phyloP scores from a whole-genome alignment of 2,329 filamentous ascomycete genomes.

The Cercospora sp. region DNA sequence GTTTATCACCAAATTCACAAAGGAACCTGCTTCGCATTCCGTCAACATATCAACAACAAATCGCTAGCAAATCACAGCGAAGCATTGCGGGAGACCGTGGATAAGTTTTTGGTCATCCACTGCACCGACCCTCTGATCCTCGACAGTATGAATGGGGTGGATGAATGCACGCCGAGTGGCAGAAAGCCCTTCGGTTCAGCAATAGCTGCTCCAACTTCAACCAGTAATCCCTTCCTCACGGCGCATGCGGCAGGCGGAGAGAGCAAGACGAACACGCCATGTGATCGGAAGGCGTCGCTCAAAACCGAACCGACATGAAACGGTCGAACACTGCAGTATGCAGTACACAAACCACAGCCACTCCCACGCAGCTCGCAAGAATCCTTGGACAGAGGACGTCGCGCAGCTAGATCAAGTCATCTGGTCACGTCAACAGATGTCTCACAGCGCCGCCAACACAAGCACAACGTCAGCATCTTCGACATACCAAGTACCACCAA shows the following conservation, averaged over 20 bases:
- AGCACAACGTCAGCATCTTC: not conserved
- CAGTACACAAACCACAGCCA: not conserved
- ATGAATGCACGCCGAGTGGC: constrained; percentile 36
- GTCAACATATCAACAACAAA: constrained; percentile 42
- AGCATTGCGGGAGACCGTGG: constrained; percentile 50
- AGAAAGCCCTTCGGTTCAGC: constrained; percentile 34
- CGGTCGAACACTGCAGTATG: not conserved
- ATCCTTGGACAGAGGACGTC: constrained; percentile 11
- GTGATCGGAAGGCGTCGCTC: constrained; percentile 1
- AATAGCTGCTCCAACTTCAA: constrained; percentile 1
- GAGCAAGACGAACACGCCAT: constrained; percentile 25
- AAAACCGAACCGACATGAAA: not conserved
- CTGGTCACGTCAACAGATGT: constrained; percentile 24
- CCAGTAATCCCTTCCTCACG: constrained; percentile 23
- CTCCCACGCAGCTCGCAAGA: not conserved
- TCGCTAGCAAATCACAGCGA: constrained; percentile 45
- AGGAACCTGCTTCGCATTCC: constrained; percentile 50
- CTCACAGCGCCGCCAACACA: not conserved
- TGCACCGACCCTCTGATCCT: constrained; percentile 46
- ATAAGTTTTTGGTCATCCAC: constrained; percentile 49
- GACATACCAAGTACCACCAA: not conserved
- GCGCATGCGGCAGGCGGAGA: constrained; percentile 4
- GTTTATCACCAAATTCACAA: constrained; percentile 56
- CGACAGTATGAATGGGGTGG: constrained; percentile 11
- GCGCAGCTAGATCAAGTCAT: constrained; percentile 15